A percentile compares a stretch with the other conserved stretches of the same genome.
Conservation (phyloP, 139 green algal genomes). For the Coccomyxa sp. region DNA sequence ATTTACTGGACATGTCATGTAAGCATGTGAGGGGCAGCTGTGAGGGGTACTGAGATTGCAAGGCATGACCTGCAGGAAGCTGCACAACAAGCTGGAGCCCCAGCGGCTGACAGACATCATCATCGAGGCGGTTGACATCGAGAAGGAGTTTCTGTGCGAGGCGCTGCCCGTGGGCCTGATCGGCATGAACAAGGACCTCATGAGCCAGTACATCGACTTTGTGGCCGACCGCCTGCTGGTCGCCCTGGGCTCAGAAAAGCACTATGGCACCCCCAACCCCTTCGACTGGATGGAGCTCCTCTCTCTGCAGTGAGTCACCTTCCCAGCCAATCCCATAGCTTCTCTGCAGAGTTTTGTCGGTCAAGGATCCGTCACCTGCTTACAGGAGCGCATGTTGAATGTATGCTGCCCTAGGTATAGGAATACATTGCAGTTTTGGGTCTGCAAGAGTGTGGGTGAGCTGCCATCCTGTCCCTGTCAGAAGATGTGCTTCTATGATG, state of each 20-base stretch:
- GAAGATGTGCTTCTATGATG: neutral
- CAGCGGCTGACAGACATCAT: conserved; percentile 76
- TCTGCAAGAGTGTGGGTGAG: neutral
- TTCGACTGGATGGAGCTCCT: conserved; percentile 98
- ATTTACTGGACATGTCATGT: neutral
- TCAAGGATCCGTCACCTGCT: neutral
- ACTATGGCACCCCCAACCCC: conserved; percentile 79
- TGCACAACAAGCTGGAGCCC: conserved; percentile 74
- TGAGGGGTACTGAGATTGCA: neutral
- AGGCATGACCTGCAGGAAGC: conserved; percentile 53
- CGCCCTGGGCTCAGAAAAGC: conserved; percentile 75
- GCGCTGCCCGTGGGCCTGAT: conserved; percentile 82
- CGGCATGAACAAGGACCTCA: conserved; percentile 72
- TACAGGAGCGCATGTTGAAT: neutral
- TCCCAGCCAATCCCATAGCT: neutral
- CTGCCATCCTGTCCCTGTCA: neutral
- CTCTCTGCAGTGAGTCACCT: conserved; percentile 61
- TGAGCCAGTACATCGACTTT: conserved; percentile 95
- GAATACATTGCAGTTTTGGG: neutral
- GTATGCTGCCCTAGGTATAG: neutral
- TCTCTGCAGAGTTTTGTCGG: neutral
- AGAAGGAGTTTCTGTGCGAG: conserved; percentile 94
- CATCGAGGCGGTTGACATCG: conserved; percentile 86
- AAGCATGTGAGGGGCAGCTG: neutral
- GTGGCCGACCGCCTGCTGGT: conserved; percentile 93